Percentiles rank a stretch among this genome's conserved stretches.
phyloP scores from a whole-genome alignment of 2,329 filamentous ascomycete genomes.

The Ramularia endophylla region DNA sequence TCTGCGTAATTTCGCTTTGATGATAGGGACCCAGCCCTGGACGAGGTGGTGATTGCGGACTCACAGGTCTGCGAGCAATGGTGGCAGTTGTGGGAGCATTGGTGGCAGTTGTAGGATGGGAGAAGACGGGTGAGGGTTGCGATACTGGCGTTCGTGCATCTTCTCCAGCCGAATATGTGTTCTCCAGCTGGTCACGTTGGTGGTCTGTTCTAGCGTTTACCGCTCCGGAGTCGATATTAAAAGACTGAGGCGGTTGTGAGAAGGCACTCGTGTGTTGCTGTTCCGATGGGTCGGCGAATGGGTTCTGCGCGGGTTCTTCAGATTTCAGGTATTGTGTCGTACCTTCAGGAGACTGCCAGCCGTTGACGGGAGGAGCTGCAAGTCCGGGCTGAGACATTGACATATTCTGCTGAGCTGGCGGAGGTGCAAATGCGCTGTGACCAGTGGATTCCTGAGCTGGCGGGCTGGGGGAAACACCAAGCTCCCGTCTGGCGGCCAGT shows the following conservation, averaged over 20 bases:
- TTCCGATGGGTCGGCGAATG: conserved; percentile 39
- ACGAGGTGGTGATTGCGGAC: conserved; percentile 13
- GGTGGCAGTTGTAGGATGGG: no score
- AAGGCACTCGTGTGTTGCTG: conserved; percentile 19
- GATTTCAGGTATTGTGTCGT: conserved; percentile 8
- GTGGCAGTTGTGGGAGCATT: no score
- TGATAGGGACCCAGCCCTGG: conserved; percentile 26
- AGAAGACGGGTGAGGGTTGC: conserved; percentile 13
- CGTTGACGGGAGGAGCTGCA: neutral
- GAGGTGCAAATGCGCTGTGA: conserved; percentile 12
- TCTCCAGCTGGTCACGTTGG: conserved; percentile 19
- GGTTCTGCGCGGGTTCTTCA: conserved; percentile 27
- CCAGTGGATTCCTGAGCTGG: conserved; percentile 12
- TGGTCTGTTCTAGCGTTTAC: conserved; percentile 13
- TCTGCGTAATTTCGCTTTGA: conserved; percentile 32
- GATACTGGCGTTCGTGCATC: neutral
- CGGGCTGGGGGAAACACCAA: conserved; percentile 26
- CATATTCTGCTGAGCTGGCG: conserved; percentile 2
- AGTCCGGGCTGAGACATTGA: neutral
- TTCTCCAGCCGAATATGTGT: conserved; percentile 17
- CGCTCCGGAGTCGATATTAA: conserved; percentile 19
- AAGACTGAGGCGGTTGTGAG: conserved; percentile 14
- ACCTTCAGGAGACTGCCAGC: conserved; percentile 18
- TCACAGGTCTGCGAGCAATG: conserved; percentile 1
- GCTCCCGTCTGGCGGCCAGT: conserved; percentile 49